These are phyloP conservation scores for Jatropha multifida DNA, from an alignment of 441 rosid species.

Conservation along the genomic window DNA sequence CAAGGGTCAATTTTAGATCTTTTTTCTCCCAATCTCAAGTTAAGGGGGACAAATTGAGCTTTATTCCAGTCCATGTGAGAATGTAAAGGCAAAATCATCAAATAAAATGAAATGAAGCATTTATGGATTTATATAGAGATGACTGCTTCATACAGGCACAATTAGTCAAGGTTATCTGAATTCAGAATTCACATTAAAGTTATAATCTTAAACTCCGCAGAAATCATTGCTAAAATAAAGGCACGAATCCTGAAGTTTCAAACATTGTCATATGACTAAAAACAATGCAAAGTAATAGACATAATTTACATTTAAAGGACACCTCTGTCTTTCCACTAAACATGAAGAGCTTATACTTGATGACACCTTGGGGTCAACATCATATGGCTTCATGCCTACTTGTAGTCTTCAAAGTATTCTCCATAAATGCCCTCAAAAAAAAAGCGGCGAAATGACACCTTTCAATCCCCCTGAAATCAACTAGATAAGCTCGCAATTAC, in stretches of 20 bases:
- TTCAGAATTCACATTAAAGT: neutral
- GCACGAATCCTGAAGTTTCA: neutral
- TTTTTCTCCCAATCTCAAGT: no score
- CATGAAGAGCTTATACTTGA: conserved; percentile 9
- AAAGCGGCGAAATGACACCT: conserved; percentile 5
- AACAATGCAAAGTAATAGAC: neutral
- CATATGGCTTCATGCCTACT: conserved; percentile 12
- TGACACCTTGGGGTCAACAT: conserved; percentile 8
- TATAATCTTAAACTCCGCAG: conserved; percentile 1
- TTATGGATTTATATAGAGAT: neutral
- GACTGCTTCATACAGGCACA: neutral
- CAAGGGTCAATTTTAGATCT: no score
- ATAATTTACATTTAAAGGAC: conserved; percentile 13
- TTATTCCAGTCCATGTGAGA: no score
- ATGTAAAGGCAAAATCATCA: neutral
- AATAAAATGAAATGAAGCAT: no score
- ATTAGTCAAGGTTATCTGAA: neutral
- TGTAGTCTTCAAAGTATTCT: neutral
- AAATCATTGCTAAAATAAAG: conserved; percentile 3
- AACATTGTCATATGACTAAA: neutral
- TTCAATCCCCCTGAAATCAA: conserved; percentile 22
- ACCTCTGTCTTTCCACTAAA: conserved; percentile 7
- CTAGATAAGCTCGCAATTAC: conserved; percentile 7
- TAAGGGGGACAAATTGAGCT: no score
- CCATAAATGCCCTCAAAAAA: neutral